Evolutionary conservation across 306 rosid species (phyloP), one percentile per base, ranked within the genome.

Genomic region (Prunus persica): DNA sequence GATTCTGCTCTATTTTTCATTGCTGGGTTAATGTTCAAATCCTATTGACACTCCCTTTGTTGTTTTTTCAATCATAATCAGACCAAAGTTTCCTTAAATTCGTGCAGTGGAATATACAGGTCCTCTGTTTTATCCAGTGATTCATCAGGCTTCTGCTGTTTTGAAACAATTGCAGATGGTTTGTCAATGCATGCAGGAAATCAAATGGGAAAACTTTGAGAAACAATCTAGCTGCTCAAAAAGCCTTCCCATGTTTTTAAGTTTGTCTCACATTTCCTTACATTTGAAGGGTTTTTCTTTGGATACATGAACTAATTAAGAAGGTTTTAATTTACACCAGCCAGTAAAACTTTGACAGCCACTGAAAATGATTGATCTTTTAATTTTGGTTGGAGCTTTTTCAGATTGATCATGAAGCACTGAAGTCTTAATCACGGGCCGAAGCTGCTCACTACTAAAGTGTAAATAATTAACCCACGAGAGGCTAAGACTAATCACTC

Each of bases 391-490:
- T 62, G 34, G 43, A 14, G 25, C 18, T 24, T 45, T 56, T 18
- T 19, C 60, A 14, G 76, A 82, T 49, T 47, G 51, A 72, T 64
- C 67, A 74, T 51, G 80, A 76, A 49, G 81, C 85, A 82, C 71
- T 72, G 13, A 65, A 30, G 84, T 83, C 85, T 16, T 72, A 62
- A 64, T 89, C 90, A 81, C 24, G 63, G 76, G 60, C 76, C 79
- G 71, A 76, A 84, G 75, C 27, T 66, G 76, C 73, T 72, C 81
- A 83, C 86, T 78, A 52, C 76, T 54, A 50, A 79, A 78, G 32
- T 72, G 30, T 65, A 30, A 64, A 82, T 83, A 60, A 85, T 87
- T 71, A 70, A 77, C n/a, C 63, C 82, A 82, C 80, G 61, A 41
- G 60, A 75, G 78, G 6, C n/a, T 43, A 5, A 34, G 47, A 54